Percentiles rank a stretch among this genome's conserved stretches.
phyloP scores from a whole-genome alignment of 2,329 filamentous ascomycete genomes.

The Fusarium proliferatum region DNA sequence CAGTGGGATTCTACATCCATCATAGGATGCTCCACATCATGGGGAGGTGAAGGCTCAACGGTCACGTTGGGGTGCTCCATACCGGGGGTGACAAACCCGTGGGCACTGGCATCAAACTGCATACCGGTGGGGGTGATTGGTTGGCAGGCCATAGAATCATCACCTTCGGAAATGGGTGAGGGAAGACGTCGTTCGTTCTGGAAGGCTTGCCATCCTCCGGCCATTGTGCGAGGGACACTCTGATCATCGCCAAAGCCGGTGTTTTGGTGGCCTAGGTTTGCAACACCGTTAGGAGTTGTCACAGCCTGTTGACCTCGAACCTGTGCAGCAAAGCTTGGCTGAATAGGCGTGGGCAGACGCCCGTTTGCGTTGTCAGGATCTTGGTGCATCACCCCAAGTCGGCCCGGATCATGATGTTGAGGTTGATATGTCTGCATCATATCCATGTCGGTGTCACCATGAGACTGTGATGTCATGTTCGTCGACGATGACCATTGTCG shows the following conservation, averaged over 20 bases:
- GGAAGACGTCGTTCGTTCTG: constrained; percentile 66
- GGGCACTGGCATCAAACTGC: constrained; percentile 49
- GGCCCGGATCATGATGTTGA: constrained; percentile 22
- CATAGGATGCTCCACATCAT: constrained; percentile 55
- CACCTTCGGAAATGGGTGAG: constrained; percentile 69
- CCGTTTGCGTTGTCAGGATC: constrained; percentile 49
- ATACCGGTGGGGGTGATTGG: constrained; percentile 48
- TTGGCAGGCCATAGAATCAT: constrained; percentile 58
- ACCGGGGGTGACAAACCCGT: constrained; percentile 48
- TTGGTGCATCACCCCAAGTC: constrained; percentile 20
- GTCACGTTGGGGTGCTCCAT: constrained; percentile 27
- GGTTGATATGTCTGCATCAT: constrained; percentile 57
- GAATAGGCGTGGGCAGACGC: constrained; percentile 70
- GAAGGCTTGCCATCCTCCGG: constrained; percentile 62
- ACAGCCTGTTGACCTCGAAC: constrained; percentile 63
- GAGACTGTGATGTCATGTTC: constrained; percentile 20
- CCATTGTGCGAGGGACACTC: constrained; percentile 62
- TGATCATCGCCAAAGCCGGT: constrained; percentile 54
- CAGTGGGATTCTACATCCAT: constrained; percentile 51
- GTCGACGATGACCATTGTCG: constrained; percentile 49
- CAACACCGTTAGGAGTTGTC: constrained; percentile 50
- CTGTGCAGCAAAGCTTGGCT: constrained; percentile 67
- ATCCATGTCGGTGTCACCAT: constrained; percentile 59
- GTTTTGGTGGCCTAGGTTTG: constrained; percentile 55
- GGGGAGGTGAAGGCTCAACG: constrained; percentile 43